Percentiles rank a stretch among this genome's conserved stretches.
Evolutionary conservation across 2,329 filamentous ascomycete species (phyloP).

Genomic region (Aureobasidium sp.): DNA sequence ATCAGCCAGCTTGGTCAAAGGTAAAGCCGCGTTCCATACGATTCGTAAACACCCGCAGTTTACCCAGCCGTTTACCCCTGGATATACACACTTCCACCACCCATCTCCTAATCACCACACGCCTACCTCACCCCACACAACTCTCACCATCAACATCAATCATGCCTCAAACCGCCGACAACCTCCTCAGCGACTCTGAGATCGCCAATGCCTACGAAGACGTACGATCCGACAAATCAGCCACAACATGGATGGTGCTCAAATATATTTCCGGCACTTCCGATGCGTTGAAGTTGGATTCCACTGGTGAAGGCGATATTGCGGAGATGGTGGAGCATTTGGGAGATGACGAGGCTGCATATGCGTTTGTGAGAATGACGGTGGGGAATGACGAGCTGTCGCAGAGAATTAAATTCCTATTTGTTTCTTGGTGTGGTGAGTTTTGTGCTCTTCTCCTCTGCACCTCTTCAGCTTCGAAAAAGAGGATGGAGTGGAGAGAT

Average conservation of each 20-base stretch:
- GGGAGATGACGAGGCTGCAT: constrained; percentile 8
- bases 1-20: not conserved
- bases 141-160: not conserved
- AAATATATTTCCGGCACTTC: constrained; percentile 10
- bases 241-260: constrained; percentile 12
- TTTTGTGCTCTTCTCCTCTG: not conserved
- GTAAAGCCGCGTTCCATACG: not conserved
- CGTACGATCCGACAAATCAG: constrained; percentile 3
- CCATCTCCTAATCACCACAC: not conserved
- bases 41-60: not conserved
- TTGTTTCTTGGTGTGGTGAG: constrained; percentile 11
- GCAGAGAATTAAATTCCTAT: constrained; percentile 7
- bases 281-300: constrained; percentile 8
- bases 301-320: not conserved
- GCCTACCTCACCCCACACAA: not conserved
- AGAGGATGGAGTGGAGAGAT: not conserved
- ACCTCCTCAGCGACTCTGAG: constrained; percentile 12
- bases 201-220: constrained; percentile 11
- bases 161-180: constrained; percentile 10
- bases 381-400: constrained; percentile 7
- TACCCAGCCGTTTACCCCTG: constrained; percentile 7
- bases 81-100: constrained; percentile 1
- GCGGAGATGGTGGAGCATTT: not conserved
- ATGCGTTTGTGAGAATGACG: constrained; percentile 9
- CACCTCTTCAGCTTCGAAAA: not conserved